Base-by-base conservation (phyloP, 352 stramenopile genomes). In the Phytophthora megakarya region DNA sequence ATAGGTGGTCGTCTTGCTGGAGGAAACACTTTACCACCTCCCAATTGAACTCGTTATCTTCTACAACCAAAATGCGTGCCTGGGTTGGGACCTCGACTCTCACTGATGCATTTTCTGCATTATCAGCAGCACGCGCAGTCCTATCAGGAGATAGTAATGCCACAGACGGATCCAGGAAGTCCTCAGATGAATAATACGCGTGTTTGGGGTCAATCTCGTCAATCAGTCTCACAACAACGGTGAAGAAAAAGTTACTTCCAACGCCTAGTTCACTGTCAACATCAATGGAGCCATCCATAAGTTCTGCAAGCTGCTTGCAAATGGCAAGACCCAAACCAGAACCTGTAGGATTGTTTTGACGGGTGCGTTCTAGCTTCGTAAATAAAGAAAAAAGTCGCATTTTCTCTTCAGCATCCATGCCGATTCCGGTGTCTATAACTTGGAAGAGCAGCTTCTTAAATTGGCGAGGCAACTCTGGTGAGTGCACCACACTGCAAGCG, bases 211-310 rank as follows among this genome's bases (percentile, higher is more conserved):
- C 72, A 8, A 72, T 47, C 9, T 84, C 78, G 48, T 86, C 74
- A 35, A 87, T 55, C 19, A 90, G 57, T 32, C 78, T 62, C 18
- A 92, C 83, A 13, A 88, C 51, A 1, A 93, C 79, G 0, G 80
- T 89, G 44, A 93, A 95, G 55, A 84, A 92, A 42, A 96, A 96
- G 43, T 86, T 86, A 38, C 73, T 87, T 5, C 87, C 87, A 22
- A 87, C 70, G 3, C 69, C 75, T 4, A 92, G 60, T 38, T 90
- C 72, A 51, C 78, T 92, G 28, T 94, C 84, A 21, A 96, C 82
- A 53, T 89, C 84, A 39, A 96, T 93, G 12, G 79, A 70, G 2
- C 87, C 87, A 52, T 89, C 86, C 88, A 96, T 96, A 26, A 93
- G 69, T 35, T 95, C 84, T 2, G 87, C 83, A 13, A 96, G 80